Evolutionary conservation across 768 basidiomycete species (phyloP), one percentile per base, ranked within the genome.

Genomic region (Tricholoma sp.): DNA sequence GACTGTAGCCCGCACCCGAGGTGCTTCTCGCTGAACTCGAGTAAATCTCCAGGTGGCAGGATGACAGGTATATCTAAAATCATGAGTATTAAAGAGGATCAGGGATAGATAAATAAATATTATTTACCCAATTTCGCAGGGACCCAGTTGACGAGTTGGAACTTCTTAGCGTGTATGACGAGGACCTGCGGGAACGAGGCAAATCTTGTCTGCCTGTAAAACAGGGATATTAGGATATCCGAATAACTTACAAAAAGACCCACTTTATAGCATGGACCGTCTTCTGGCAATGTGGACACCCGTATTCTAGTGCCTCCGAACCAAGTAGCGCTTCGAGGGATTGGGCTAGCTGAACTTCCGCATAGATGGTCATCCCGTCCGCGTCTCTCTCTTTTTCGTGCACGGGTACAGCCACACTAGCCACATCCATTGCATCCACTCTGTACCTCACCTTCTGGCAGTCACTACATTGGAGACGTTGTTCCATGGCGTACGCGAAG

Each of bases 141-240:
- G 1, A 99, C 92, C 97, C 97, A 98, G 63, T 94, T 93, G 41
- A 94, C 88, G 4, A 96, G 81, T 70, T 94, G 91, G 76, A 97
- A 98, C 64, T 96, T 96, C 67, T 90, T 91, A 43, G 93, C 87
- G 61, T 97, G 95, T 1, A 99, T 71, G 7, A 96, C 85, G 0
- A 98, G 79, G 1, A 93, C 83, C 10, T 94, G 81, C 0, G 97
- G 97, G 78, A 96, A 92, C 1, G 90, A 88, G 0, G 89, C 82
- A 63, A 98, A 90, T 29, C 80, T 82, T 14, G 82, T 79, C 58
- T 84, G 85, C 69, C 92, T 94, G 62, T 59, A 46, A 29, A 18
- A 16, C 46, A 55, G n/a, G 8, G n/a, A 10, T 18, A 43, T 64
- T 24, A 61, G 50, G 46, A 21, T 21, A 31, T 10, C 52, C 4